These are phyloP conservation scores for Fusarium palustre DNA, from an alignment of 2,329 filamentous ascomycete species.

Conservation along the genomic window DNA sequence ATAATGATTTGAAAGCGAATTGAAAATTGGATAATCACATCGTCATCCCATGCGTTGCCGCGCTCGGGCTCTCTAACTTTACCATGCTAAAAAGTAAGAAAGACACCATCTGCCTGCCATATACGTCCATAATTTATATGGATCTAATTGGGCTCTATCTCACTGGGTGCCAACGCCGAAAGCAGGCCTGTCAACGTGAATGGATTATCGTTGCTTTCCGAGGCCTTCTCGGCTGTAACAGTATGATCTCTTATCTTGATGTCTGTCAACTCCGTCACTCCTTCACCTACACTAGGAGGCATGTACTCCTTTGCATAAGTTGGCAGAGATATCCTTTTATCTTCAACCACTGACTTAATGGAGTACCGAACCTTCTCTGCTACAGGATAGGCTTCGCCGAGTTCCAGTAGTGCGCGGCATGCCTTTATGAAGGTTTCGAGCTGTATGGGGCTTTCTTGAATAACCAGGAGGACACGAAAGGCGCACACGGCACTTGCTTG, in stretches of 20 bases:
- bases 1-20: conserved; percentile 21
- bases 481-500: conserved; percentile 27
- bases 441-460: conserved; percentile 24
- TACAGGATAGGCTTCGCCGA: conserved; percentile 23
- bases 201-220: neutral
- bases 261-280: conserved; percentile 3
- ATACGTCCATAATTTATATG: neutral
- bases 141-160: neutral
- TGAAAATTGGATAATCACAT: neutral
- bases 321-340: conserved; percentile 16
- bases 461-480: conserved; percentile 20
- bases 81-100: neutral
- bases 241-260: conserved; percentile 31
- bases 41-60: neutral
- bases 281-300: neutral
- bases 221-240: conserved; percentile 14
- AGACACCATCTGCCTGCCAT: neutral
- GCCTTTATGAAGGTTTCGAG: conserved; percentile 34
- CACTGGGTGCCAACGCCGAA: conserved; percentile 9
- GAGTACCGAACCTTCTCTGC: conserved; percentile 21
- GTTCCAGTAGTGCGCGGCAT: conserved; percentile 24
- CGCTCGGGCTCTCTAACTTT: neutral
- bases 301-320: conserved; percentile 23
- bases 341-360: conserved; percentile 15
- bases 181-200: conserved; percentile 17